Base-by-base conservation (phyloP, 2,329 filamentous ascomycete genomes). In the Fusarium sp. region DNA sequence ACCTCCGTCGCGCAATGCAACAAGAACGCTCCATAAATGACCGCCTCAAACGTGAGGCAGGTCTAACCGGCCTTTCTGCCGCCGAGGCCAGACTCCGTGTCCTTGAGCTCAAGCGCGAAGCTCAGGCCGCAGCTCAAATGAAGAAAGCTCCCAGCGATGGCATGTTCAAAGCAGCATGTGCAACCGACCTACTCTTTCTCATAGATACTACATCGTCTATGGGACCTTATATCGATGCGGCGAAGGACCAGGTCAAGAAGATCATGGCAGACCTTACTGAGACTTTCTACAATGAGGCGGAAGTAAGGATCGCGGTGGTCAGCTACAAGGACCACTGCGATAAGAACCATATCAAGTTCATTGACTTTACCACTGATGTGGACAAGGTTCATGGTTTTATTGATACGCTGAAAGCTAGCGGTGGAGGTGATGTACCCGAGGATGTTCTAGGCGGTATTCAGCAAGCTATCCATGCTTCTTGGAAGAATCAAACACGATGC, bases 151-250 rank as follows among this genome's bases (percentile, higher is more conserved):
- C 63, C n/a, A 68, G 31, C 2, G 58, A 56, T 9, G 77, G 76
- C 9, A 59, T 81, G 18, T 80, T 80, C 67, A 77, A 76, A 54
- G 44, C 57, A 4, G 72, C 74, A 4, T 80, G 76, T 57, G 75
- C 79, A 1, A 80, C 77, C 6, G 80, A 81, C 47, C 24, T 81
- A 33, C 53, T 81, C 1, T 81, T 81, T 47, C 73, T 81, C 26
- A 77, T 81, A 11, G 80, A 81, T 57, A 78, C 77, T 2, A 81
- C 80, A 0, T 58, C 57, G 0, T 81, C 79, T 1, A 81, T 81
- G 80, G 9, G 18, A 0, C 31, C 53, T 0, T 75, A 77, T 49
- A 78, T 81, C 18, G 58, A 74, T 1, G 75, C 77, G 2, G 78
- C 78, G 11, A 80, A 80, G 44, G 50, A 72, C 3, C 79, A 81